Conservation (phyloP, 2,329 filamentous ascomycete genomes). For the Colletotrichum sp. region DNA sequence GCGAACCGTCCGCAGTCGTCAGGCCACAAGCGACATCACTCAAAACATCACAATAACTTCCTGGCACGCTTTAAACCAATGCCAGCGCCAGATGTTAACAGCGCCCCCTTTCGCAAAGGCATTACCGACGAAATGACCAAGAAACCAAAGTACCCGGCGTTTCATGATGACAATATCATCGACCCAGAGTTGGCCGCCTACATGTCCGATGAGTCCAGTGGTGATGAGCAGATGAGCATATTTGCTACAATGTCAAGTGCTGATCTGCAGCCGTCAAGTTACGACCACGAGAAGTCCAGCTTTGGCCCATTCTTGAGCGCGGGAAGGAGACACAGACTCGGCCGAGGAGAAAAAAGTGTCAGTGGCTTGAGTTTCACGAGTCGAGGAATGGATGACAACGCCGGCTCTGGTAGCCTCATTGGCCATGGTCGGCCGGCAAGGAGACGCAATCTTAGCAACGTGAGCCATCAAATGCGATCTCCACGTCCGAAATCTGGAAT, state of each 20-base stretch:
- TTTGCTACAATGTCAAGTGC: constrained; percentile 76
- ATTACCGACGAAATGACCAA: constrained; percentile 69
- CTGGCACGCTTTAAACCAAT: constrained; percentile 75
- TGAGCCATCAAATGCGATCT: constrained; percentile 77
- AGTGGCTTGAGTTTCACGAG: constrained; percentile 72
- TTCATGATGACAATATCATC: constrained; percentile 98
- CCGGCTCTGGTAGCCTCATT: constrained; percentile 60
- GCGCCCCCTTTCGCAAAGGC: constrained; percentile 84
- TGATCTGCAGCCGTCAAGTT: constrained; percentile 66
- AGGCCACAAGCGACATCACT: constrained; percentile 84
- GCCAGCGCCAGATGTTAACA: constrained; percentile 69
- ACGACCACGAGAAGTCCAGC: constrained; percentile 76
- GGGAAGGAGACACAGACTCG: constrained; percentile 75
- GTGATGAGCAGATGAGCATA: constrained; percentile 88
- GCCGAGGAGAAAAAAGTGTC: constrained; percentile 77
- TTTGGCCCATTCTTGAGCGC: constrained; percentile 76
- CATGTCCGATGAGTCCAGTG: constrained; percentile 94
- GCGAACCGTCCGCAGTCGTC: constrained; percentile 74
- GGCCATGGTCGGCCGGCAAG: constrained; percentile 67
- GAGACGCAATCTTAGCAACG: constrained; percentile 83
- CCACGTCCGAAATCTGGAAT: constrained; percentile 67
- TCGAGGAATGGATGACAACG: constrained; percentile 72
- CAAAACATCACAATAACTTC: constrained; percentile 74
- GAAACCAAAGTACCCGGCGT: constrained; percentile 79
- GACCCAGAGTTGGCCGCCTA: constrained; percentile 95